phyloP scores from a whole-genome alignment of 2,329 filamentous ascomycete species.

The Aspergillus nomiae region DNA sequence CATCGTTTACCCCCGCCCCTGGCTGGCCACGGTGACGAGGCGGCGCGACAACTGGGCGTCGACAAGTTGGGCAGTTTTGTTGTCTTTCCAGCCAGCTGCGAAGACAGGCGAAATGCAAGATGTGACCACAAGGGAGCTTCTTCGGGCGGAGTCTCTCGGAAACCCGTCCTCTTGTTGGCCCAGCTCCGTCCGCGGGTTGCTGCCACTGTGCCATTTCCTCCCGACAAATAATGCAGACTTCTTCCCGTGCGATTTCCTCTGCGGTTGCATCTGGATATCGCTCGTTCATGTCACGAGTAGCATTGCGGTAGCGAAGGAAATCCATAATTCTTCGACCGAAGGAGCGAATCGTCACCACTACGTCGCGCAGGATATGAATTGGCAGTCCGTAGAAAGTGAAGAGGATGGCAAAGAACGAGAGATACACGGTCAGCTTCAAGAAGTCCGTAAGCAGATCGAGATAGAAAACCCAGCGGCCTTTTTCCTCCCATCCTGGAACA shows the following conservation, averaged over 20 bases:
- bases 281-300: constrained; percentile 89
- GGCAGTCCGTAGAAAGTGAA: constrained; percentile 93
- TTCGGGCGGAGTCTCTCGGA: constrained; percentile 87
- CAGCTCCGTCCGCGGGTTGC: constrained; percentile 47
- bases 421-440: constrained; percentile 84
- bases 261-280: constrained; percentile 85
- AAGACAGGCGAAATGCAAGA: constrained; percentile 89
- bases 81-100: constrained; percentile 97
- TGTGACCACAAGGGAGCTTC: constrained; percentile 94
- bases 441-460: constrained; percentile 87
- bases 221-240: constrained; percentile 96
- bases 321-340: constrained; percentile 89
- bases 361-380: constrained; percentile 93
- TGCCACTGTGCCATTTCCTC: constrained; percentile 91
- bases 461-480: constrained; percentile 88
- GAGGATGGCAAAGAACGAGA: constrained; percentile 90
- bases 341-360: constrained; percentile 90
- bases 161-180: constrained; percentile 45
- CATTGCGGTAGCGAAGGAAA: constrained; percentile 85
- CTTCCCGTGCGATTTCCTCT: constrained; percentile 81
- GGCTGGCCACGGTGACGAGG: constrained; percentile 35
- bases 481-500: constrained; percentile 93
- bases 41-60: constrained; percentile 71
- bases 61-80: constrained; percentile 94
- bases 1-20: constrained; percentile 29